Evolutionary conservation across 148 eudicot species (phyloP).

Genomic region (Selenicereus undatus): DNA sequence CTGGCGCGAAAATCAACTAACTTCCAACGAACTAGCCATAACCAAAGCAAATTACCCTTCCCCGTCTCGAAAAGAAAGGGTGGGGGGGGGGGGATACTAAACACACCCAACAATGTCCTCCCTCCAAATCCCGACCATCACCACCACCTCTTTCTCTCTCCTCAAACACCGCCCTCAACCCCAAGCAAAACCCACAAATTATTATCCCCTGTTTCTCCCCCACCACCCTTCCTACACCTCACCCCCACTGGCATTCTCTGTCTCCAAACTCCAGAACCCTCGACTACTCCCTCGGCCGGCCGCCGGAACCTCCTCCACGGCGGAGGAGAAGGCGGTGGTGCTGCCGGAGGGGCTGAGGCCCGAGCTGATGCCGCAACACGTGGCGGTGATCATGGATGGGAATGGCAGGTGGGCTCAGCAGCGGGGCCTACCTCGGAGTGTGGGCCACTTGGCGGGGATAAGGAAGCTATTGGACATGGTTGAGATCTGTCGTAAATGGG

Average conservation of each 20-base stretch:
- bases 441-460: constrained; percentile 59
- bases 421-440: constrained; percentile 41
- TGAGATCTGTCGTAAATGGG: constrained; percentile 48
- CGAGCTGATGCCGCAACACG: constrained; percentile 63
- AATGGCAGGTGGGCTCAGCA: constrained; percentile 70
- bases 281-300: not conserved
- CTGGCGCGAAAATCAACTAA: constrained; percentile 24
- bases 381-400: constrained; percentile 81
- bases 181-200: not conserved
- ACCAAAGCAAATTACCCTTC: not conserved
- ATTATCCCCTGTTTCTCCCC: not conserved
- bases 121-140: constrained; percentile 15
- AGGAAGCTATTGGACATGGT: constrained; percentile 39
- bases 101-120: constrained; percentile 20
- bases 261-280: not conserved
- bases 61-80: not conserved
- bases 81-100: no score
- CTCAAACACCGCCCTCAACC: constrained; percentile 4
- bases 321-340: constrained; percentile 10
- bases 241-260: not conserved
- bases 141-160: constrained; percentile 7
- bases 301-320: not conserved
- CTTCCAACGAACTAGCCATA: not conserved
- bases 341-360: constrained; percentile 45
- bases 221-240: not conserved